Evolutionary conservation across 2,329 filamentous ascomycete genomes (phyloP), one percentile per base, ranked within the genome.

Genomic region (Fusarium multiceps): DNA sequence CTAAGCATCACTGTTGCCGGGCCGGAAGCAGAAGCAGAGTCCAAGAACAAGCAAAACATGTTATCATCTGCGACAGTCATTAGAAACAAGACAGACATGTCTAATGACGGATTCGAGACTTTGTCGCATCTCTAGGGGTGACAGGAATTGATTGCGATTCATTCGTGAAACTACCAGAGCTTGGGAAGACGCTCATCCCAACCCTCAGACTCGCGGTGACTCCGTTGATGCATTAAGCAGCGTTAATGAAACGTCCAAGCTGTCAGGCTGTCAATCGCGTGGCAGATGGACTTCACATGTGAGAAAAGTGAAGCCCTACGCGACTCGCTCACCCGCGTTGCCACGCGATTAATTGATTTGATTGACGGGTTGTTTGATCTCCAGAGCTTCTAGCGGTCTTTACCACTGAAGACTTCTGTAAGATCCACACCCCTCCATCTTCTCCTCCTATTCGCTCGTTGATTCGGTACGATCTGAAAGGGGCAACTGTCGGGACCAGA

Each of bases 211-310:
- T 56, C 32, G 59, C 54, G 66, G 62, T 25, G 28, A 47, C 40
- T 48, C 67, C 67, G 67, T 46, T 51, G 62, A 65, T 55, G 45
- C 32, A 55, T 51, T 12, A 30, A 25, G 21, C 42, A 42, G 27
- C 34, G 21, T 61, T 16, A 66, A 66, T 66, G 61, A 66, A 66
- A 61, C 61, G 55, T 48, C 58, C 40, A 63, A 61, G 42, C 50
- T 71, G 67, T 68, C 63, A 70, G 59, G 32, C 54, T 68, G 67
- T 71, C 63, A 70, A 59, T 59, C 67, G 67, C 67, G 67, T 70
- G 67, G 67, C 62, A 47, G 66, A 53, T 30, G 28, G 28, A 30
- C 51, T 53, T 46, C 23, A 34, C 16, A 40, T 40, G 21, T 23
- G 37, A 40, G 37, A n/a, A n/a, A 12, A 30, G 43, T 43, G 48